phyloP scores from a whole-genome alignment of 805 yeast genomes.

The Hanseniaspora valbyensis region DNA sequence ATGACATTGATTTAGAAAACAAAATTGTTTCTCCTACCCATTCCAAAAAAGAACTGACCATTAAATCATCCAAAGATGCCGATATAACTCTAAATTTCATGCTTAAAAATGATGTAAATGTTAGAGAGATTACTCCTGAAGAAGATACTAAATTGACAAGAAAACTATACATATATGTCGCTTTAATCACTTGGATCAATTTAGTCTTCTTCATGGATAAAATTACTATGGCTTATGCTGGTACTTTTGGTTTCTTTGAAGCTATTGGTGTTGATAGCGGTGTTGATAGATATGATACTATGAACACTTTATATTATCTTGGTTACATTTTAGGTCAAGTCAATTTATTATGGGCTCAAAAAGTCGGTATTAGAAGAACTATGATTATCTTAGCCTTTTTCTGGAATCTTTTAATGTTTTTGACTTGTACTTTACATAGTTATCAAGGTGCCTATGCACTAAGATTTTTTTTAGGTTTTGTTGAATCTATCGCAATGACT shows the following conservation, averaged over 20 bases:
- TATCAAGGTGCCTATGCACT: constrained; percentile 23
- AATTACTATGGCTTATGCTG: constrained; percentile 10
- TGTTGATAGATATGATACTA: constrained; percentile 7
- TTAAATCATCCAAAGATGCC: neutral
- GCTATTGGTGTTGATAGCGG: constrained; percentile 9
- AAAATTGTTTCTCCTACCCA: neutral
- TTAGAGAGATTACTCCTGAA: neutral
- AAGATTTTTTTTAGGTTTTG: constrained; percentile 38
- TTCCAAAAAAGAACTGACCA: neutral
- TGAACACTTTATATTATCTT: constrained; percentile 14
- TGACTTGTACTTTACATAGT: neutral
- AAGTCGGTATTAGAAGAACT: constrained; percentile 5
- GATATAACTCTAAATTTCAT: constrained; percentile 17
- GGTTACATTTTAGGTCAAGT: constrained; percentile 15
- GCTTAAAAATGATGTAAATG: neutral
- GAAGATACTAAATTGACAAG: constrained; percentile 12
- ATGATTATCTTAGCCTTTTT: constrained; percentile 3
- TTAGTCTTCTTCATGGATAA: constrained; percentile 15
- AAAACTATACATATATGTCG: constrained; percentile 10
- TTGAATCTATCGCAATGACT: constrained; percentile 34
- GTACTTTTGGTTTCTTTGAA: constrained; percentile 13
- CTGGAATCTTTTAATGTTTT: constrained; percentile 13
- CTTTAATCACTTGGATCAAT: constrained; percentile 11
- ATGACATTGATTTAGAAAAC: neutral
- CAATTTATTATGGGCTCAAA: constrained; percentile 9